phyloP scores from a whole-genome alignment of 2,329 filamentous ascomycete genomes.

The Fusarium sp. region DNA sequence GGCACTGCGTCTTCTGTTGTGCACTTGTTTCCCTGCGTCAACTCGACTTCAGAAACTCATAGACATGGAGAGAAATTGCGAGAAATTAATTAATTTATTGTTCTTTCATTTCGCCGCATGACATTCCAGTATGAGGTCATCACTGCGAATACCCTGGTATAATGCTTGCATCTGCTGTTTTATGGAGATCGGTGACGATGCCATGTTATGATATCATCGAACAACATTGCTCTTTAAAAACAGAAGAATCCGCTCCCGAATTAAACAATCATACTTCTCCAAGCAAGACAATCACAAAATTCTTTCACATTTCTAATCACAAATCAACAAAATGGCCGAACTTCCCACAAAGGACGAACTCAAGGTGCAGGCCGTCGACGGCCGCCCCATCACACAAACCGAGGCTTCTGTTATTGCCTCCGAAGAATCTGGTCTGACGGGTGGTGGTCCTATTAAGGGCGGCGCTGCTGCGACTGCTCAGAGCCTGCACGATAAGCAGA shows the following conservation, averaged over 20 bases:
- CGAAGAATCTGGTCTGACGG: constrained; percentile 34
- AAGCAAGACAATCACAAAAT: background rate
- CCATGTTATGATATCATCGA: background rate
- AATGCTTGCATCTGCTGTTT: constrained; percentile 6
- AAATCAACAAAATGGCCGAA: constrained; percentile 11
- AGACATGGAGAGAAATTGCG: no score
- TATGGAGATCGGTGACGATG: constrained; percentile 24
- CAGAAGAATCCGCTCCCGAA: background rate
- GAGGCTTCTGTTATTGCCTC: constrained; percentile 26
- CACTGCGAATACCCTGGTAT: background rate
- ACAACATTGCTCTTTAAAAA: background rate
- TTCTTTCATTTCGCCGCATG: background rate
- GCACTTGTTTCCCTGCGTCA: no score
- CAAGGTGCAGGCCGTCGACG: constrained; percentile 24
- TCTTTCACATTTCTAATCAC: background rate
- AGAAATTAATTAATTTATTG: no score
- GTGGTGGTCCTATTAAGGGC: constrained; percentile 31
- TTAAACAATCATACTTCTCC: background rate
- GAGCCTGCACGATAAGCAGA: constrained; percentile 28
- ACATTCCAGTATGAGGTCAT: constrained; percentile 22
- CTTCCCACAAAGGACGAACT: constrained; percentile 34
- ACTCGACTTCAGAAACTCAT: no score
- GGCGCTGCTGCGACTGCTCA: constrained; percentile 31
- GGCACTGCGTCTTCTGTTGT: no score
- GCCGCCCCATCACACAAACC: constrained; percentile 30